Conservation (phyloP, 108 stramenopile genomes). For the Nitzschia sp. region DNA sequence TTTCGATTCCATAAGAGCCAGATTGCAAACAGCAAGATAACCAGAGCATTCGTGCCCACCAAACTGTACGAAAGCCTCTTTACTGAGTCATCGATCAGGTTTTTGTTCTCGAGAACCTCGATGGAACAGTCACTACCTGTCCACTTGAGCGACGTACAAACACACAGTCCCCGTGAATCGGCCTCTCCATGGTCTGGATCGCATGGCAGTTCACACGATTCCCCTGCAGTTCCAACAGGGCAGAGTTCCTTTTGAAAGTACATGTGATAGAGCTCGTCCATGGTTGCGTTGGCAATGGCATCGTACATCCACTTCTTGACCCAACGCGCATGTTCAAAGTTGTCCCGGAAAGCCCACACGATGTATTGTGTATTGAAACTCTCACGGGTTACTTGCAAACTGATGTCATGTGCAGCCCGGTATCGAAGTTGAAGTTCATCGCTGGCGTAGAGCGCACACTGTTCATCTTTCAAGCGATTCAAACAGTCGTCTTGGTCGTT, state of each 20-base stretch:
- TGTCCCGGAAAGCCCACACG: slow-evolving; percentile 3
- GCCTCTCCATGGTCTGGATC: slow-evolving; percentile 15
- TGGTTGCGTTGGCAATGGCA: neutral
- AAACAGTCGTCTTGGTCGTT: neutral
- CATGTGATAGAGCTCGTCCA: slow-evolving; percentile 13
- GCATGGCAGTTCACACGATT: slow-evolving; percentile 15
- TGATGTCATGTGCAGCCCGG: neutral
- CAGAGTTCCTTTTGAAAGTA: slow-evolving; percentile 23
- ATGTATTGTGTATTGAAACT: slow-evolving; percentile 1
- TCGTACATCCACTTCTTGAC: slow-evolving; percentile 27
- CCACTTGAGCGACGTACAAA: slow-evolving; percentile 17
- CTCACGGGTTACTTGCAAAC: slow-evolving; percentile 8
- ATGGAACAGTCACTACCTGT: slow-evolving; percentile 17
- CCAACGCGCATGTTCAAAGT: slow-evolving; percentile 2
- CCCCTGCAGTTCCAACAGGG: slow-evolving; percentile 21
- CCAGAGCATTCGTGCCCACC: neutral
- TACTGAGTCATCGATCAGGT: neutral
- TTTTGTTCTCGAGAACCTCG: slow-evolving; percentile 5
- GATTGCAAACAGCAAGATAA: neutral
- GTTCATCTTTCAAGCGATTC: neutral
- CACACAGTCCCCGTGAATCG: slow-evolving; percentile 9
- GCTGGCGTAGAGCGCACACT: neutral
- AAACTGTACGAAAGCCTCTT: neutral
- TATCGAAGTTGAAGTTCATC: slow-evolving; percentile 7
- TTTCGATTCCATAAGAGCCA: slow-evolving; percentile 13